These are phyloP conservation scores for Dichotomopilus funicola DNA, from an alignment of 2,329 filamentous ascomycete genomes.

Conservation along the genomic window DNA sequence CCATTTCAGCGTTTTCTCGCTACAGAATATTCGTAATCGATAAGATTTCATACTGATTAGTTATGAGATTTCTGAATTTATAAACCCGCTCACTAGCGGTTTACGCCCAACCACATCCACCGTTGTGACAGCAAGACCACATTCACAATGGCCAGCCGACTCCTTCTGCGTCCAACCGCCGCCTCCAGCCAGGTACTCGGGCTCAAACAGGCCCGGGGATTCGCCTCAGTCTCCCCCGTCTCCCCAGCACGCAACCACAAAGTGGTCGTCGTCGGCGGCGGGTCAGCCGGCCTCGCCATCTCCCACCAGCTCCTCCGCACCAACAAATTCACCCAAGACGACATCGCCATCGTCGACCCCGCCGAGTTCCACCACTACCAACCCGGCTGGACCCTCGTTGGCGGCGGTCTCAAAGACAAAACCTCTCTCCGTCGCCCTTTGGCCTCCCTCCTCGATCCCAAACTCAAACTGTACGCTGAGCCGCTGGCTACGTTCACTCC, in stretches of 20 bases:
- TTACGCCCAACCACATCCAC: too few species aligned
- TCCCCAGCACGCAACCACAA: slow-evolving; percentile 41
- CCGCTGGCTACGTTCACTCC: slow-evolving; percentile 46
- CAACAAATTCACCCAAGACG: slow-evolving; percentile 49
- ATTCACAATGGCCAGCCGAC: slow-evolving; percentile 7
- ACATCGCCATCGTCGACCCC: slow-evolving; percentile 60
- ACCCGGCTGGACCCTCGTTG: slow-evolving; percentile 63
- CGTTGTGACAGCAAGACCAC: too few species aligned
- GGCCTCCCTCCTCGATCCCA: slow-evolving; percentile 47
- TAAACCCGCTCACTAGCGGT: too few species aligned
- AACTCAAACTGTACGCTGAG: slow-evolving; percentile 54
- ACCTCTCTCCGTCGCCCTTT: slow-evolving; percentile 49
- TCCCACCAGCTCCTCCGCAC: slow-evolving; percentile 60
- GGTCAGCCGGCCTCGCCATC: slow-evolving; percentile 57
- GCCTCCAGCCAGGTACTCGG: too few species aligned
- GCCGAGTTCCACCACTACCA: slow-evolving; percentile 61
- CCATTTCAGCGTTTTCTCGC: too few species aligned
- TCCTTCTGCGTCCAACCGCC: slow-evolving; percentile 10
- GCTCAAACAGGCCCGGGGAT: background rate
- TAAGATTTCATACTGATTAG: too few species aligned
- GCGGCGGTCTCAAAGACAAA: slow-evolving; percentile 58
- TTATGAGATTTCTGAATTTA: too few species aligned
- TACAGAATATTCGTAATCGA: too few species aligned
- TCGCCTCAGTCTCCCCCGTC: slow-evolving; percentile 10
- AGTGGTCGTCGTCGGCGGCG: slow-evolving; percentile 61